Conservation (phyloP, 2,329 filamentous ascomycete genomes). For the Fusarium circinatum region DNA sequence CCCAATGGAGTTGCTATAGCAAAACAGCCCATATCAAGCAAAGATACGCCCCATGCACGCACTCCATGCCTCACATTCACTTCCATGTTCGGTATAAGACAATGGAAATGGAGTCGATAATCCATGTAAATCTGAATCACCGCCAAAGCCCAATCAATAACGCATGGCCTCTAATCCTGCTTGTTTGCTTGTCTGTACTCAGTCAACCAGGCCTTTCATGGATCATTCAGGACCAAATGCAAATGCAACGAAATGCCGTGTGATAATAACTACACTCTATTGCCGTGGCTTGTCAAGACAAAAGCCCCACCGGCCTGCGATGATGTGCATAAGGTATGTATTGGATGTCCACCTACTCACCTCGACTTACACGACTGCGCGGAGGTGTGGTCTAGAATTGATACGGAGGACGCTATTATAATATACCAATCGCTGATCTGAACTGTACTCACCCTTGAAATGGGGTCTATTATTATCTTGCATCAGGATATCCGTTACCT, state of each 20-base stretch:
- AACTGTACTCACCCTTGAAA: background rate
- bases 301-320: constrained; percentile 7
- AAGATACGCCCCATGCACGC: background rate
- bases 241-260: constrained; percentile 1
- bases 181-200: background rate
- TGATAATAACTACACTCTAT: background rate
- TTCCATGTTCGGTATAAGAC: background rate
- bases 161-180: background rate
- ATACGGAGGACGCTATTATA: background rate
- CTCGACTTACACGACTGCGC: constrained; percentile 17
- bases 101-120: background rate
- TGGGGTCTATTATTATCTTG: constrained; percentile 15
- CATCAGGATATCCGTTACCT: background rate
- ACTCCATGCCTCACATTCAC: background rate
- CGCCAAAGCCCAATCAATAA: background rate
- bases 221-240: background rate
- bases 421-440: constrained; percentile 14
- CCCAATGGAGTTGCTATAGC: background rate
- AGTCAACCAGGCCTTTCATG: background rate
- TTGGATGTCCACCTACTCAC: constrained; percentile 1
- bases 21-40: background rate
- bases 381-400: background rate
- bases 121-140: constrained; percentile 1
- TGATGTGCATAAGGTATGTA: constrained; percentile 30
- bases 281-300: constrained; percentile 12